Conservation (phyloP, 225 moss, liverwort and hornwort genomes). For the Polytrichum formosum region DNA sequence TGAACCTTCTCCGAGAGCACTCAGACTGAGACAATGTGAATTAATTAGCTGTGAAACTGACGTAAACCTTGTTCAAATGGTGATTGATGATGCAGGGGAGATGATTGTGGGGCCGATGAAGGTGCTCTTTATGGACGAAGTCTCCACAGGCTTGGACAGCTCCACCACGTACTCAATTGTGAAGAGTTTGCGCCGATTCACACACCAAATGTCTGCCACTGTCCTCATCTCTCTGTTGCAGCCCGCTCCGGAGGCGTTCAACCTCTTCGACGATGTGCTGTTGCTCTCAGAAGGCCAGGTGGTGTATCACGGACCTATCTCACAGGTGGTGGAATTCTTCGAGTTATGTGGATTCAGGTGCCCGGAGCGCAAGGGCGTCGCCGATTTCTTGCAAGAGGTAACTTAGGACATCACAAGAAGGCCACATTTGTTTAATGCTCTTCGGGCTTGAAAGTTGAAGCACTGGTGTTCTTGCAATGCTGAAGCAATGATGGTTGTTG, state of each 20-base stretch:
- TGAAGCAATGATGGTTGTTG: too few species aligned
- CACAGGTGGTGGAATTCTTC: constrained; percentile 51
- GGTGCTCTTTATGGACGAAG: constrained; percentile 75
- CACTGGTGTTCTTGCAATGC: too few species aligned
- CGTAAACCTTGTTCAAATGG: too few species aligned
- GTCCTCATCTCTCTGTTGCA: constrained; percentile 59
- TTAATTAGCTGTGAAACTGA: too few species aligned
- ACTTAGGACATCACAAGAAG: too few species aligned
- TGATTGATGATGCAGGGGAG: constrained; percentile 34
- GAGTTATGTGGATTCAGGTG: constrained; percentile 63
- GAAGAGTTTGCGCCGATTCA: constrained; percentile 39
- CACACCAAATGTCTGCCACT: constrained; percentile 48
- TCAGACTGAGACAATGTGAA: too few species aligned
- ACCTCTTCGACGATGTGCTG: constrained; percentile 67
- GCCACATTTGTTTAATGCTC: too few species aligned
- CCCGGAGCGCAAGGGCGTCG: constrained; percentile 69
- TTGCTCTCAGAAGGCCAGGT: constrained; percentile 72
- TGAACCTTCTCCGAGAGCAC: too few species aligned
- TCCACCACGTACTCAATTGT: constrained; percentile 69
- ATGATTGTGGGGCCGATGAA: constrained; percentile 67
- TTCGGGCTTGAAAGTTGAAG: too few species aligned
- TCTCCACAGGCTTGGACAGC: constrained; percentile 78
- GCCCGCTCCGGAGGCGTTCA: constrained; percentile 68
- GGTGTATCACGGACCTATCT: constrained; percentile 60
- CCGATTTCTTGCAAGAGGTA: constrained; percentile 78